Evolutionary conservation across 176 grass and related monocot genomes (phyloP).

Genomic region (Oryza brachyantha): DNA sequence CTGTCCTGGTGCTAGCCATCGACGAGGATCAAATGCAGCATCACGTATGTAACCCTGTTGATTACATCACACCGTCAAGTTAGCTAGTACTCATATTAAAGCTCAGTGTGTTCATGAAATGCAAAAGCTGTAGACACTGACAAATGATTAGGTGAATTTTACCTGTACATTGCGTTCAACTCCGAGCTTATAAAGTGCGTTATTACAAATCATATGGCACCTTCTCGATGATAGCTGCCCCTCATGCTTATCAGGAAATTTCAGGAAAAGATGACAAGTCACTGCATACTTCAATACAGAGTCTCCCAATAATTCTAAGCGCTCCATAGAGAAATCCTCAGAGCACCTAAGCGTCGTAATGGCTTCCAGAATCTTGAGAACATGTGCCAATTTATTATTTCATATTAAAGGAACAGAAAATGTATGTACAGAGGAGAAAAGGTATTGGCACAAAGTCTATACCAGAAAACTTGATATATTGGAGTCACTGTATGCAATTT

Average conservation of each 20-base stretch:
- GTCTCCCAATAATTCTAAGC: slow-evolving; percentile 84
- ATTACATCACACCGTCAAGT: slow-evolving; percentile 15
- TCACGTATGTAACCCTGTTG: slow-evolving; percentile 81
- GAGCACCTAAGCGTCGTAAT: slow-evolving; percentile 69
- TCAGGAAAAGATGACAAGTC: slow-evolving; percentile 72
- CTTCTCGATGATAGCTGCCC: slow-evolving; percentile 63
- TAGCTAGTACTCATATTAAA: slow-evolving; percentile 9
- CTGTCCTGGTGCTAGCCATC: slow-evolving; percentile 94
- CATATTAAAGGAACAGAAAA: slow-evolving; percentile 30
- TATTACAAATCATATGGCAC: slow-evolving; percentile 64
- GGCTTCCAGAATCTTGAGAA: slow-evolving; percentile 88
- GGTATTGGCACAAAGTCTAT: neutral
- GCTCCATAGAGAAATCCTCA: slow-evolving; percentile 97
- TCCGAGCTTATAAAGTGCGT: slow-evolving; percentile 74
- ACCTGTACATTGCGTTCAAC: slow-evolving; percentile 76
- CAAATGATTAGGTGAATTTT: slow-evolving; percentile 13
- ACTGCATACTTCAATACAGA: slow-evolving; percentile 87
- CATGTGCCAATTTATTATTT: slow-evolving; percentile 1
- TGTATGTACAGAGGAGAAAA: slow-evolving; percentile 20
- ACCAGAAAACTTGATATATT: slow-evolving; percentile 72
- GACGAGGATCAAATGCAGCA: slow-evolving; percentile 82
- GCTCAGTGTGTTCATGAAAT: neutral
- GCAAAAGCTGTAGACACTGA: neutral
- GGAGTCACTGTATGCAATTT: slow-evolving; percentile 58
- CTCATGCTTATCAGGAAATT: slow-evolving; percentile 67